Conservation (phyloP, 805 yeast species). For the Ogataea haglerorum region DNA sequence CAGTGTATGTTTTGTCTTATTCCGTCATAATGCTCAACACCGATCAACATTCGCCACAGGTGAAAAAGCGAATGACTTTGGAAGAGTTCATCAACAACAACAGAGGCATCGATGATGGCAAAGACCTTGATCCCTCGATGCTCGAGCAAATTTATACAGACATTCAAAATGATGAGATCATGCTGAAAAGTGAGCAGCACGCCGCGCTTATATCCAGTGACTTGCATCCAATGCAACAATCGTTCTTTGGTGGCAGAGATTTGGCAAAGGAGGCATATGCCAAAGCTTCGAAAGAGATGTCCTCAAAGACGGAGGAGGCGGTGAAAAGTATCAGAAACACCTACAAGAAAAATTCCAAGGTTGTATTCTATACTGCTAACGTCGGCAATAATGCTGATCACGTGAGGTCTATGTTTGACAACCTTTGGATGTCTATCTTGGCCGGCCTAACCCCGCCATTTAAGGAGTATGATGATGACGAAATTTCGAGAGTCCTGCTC, state of each 20-base stretch:
- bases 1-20: slow-evolving; percentile 88
- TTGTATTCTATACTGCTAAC: slow-evolving; percentile 66
- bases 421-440: slow-evolving; percentile 93
- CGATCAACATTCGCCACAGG: slow-evolving; percentile 86
- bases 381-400: slow-evolving; percentile 72
- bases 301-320: slow-evolving; percentile 81
- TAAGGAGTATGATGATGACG: slow-evolving; percentile 78
- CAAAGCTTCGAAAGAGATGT: slow-evolving; percentile 89
- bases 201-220: slow-evolving; percentile 79
- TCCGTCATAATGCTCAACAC: slow-evolving; percentile 92
- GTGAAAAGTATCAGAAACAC: slow-evolving; percentile 61
- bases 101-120: slow-evolving; percentile 88
- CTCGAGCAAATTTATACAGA: slow-evolving; percentile 70
- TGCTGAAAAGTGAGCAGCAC: slow-evolving; percentile 88
- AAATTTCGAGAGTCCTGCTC: slow-evolving; percentile 62
- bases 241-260: slow-evolving; percentile 68
- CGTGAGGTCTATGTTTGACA: slow-evolving; percentile 89
- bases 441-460: slow-evolving; percentile 95
- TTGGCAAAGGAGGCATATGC: slow-evolving; percentile 76
- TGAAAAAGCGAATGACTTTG: slow-evolving; percentile 80
- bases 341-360: slow-evolving; percentile 41
- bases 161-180: slow-evolving; percentile 81
- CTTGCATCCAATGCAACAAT: slow-evolving; percentile 32
- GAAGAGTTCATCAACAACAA: slow-evolving; percentile 87
- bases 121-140: slow-evolving; percentile 73